A percentile compares a stretch with the other conserved stretches of the same genome.
Conservation (phyloP, 306 rosid species). For the Casuarina glauca region DNA sequence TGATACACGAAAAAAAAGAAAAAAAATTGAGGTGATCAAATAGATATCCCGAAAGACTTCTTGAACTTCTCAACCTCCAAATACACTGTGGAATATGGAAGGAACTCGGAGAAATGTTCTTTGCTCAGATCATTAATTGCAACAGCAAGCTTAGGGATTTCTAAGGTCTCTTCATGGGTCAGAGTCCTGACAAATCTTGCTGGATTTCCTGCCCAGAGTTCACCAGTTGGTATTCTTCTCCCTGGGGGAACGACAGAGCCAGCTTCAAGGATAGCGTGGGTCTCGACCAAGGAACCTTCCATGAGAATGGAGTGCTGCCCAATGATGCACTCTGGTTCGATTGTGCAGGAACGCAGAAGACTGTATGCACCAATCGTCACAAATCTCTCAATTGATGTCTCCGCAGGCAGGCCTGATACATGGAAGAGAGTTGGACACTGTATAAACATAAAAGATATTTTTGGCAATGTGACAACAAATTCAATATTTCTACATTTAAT, state of each 20-base stretch:
- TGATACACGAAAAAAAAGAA: slow-evolving; percentile 26
- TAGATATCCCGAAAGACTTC: slow-evolving; percentile 80
- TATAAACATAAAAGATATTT: slow-evolving; percentile 20
- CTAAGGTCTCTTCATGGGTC: slow-evolving; percentile 88
- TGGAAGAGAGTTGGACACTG: slow-evolving; percentile 22
- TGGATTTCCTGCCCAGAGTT: slow-evolving; percentile 99
- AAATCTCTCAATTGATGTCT: slow-evolving; percentile 76
- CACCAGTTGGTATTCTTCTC: slow-evolving; percentile 88
- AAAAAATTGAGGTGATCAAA: slow-evolving; percentile 45
- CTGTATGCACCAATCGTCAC: slow-evolving; percentile 94
- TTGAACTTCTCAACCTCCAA: slow-evolving; percentile 99
- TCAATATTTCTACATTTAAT: background rate
- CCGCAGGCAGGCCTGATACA: slow-evolving; percentile 89
- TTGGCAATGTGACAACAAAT: slow-evolving; percentile 7
- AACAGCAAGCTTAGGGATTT: slow-evolving; percentile 95
- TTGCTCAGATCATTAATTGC: slow-evolving; percentile 90
- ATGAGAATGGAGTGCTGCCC: slow-evolving; percentile 98
- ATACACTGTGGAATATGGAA: slow-evolving; percentile 87
- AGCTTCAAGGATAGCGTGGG: slow-evolving; percentile 94
- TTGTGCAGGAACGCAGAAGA: slow-evolving; percentile 89
- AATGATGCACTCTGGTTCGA: slow-evolving; percentile 96
- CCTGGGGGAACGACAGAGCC: slow-evolving; percentile 98
- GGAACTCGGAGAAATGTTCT: slow-evolving; percentile 79
- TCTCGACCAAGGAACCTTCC: slow-evolving; percentile 98
- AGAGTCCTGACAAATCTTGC: slow-evolving; percentile 84